These are phyloP conservation scores for Lyophyllum shimeji DNA, from an alignment of 768 basidiomycete genomes.

Conservation along the genomic window DNA sequence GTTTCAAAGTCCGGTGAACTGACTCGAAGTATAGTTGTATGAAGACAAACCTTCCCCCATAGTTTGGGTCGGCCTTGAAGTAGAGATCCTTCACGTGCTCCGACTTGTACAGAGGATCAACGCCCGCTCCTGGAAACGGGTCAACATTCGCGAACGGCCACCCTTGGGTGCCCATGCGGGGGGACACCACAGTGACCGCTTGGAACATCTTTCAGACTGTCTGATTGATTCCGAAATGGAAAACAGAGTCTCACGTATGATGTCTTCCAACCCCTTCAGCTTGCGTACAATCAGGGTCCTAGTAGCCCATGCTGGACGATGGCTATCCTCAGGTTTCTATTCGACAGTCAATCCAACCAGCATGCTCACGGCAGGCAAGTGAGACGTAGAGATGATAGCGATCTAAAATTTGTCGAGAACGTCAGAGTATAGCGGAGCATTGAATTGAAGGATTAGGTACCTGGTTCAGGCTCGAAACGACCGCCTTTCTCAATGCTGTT, in stretches of 20 bases:
- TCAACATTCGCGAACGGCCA: constrained; percentile 84
- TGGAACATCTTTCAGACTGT: constrained; percentile 7
- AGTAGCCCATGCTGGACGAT: constrained; percentile 82
- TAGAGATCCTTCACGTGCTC: constrained; percentile 86
- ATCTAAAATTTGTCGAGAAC: constrained; percentile 37
- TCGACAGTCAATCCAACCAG: background rate
- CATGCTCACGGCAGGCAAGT: constrained; percentile 72
- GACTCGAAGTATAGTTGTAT: background rate
- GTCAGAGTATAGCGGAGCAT: background rate
- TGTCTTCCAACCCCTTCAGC: constrained; percentile 87
- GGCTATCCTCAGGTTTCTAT: constrained; percentile 2
- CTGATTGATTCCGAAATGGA: background rate
- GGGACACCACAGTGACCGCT: constrained; percentile 85
- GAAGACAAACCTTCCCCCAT: constrained; percentile 59
- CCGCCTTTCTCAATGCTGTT: constrained; percentile 55
- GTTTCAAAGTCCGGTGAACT: background rate
- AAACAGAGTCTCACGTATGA: constrained; percentile 59
- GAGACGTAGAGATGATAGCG: constrained; percentile 93
- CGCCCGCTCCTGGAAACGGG: constrained; percentile 69
- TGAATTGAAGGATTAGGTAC: constrained; percentile 36
- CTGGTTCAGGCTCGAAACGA: constrained; percentile 72
- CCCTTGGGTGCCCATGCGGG: constrained; percentile 78
- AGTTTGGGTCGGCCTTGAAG: constrained; percentile 68
- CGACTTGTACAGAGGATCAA: constrained; percentile 69
- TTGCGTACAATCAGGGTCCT: constrained; percentile 85